Evolutionary conservation across 148 eudicot genomes (phyloP).

Genomic region (Chenopodium berlandieri): DNA sequence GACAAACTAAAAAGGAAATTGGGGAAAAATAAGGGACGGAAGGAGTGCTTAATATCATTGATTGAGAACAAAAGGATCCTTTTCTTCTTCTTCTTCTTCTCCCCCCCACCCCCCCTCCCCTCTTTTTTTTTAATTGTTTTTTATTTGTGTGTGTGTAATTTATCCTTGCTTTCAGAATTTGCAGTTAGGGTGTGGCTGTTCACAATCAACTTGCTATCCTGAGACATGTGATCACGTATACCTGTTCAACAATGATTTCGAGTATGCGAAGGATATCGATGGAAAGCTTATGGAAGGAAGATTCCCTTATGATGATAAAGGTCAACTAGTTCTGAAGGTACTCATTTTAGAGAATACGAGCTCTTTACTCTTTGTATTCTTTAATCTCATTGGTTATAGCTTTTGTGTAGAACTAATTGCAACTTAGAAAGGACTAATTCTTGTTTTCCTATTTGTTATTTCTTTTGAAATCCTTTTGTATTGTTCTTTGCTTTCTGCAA

Average conservation of each 20-base stretch:
- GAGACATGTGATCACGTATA: slow-evolving; percentile 87
- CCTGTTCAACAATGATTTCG: slow-evolving; percentile 85
- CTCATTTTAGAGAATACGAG: background rate
- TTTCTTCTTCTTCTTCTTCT: background rate
- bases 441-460: background rate
- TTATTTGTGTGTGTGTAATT: background rate
- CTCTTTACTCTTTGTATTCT: background rate
- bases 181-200: slow-evolving; percentile 77
- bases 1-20: no score
- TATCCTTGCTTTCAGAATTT: slow-evolving; percentile 45
- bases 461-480: background rate
- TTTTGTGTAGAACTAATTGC: background rate
- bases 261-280: slow-evolving; percentile 76
- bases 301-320: slow-evolving; percentile 83
- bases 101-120: no score
- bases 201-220: slow-evolving; percentile 64
- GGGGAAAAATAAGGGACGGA: no score
- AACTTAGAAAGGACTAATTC: background rate
- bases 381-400: background rate
- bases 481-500: background rate
- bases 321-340: slow-evolving; percentile 79
- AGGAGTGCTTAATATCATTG: no score
- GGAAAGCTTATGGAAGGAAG: slow-evolving; percentile 80
- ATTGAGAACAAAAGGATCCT: background rate
- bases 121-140: no score